Percentiles rank a stretch among this genome's conserved stretches.
Evolutionary conservation across 345 rosid species (phyloP).

Genomic region (Moringa oleifera): DNA sequence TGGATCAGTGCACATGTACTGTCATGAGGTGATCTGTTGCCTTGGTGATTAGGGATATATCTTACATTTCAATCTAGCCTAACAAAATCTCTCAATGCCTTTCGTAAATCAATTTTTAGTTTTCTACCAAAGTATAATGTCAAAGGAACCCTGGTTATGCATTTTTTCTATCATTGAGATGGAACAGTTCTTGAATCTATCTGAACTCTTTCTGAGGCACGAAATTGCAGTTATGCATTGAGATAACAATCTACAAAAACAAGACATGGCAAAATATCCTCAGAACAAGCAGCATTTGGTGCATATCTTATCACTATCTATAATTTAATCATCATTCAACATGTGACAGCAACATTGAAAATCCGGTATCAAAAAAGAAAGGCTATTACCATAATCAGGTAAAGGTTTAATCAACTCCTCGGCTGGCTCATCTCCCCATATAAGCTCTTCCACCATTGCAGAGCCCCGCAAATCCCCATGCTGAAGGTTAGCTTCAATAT

Average conservation of each 20-base stretch:
- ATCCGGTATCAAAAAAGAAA: conserved; percentile 1
- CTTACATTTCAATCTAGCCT: too few relatives aligned
- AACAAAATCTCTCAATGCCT: too few relatives aligned
- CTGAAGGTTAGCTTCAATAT: conserved; percentile 50
- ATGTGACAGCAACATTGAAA: not conserved
- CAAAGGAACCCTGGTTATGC: too few relatives aligned
- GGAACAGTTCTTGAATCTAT: too few relatives aligned
- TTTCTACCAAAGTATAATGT: too few relatives aligned
- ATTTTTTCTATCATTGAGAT: too few relatives aligned
- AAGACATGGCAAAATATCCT: not conserved
- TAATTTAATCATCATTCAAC: not conserved
- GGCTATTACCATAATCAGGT: conserved; percentile 64
- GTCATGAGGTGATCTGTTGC: too few relatives aligned
- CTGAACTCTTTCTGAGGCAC: too few relatives aligned
- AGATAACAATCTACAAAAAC: not conserved
- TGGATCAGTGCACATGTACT: too few relatives aligned
- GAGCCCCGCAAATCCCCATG: conserved; percentile 48
- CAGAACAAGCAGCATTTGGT: not conserved
- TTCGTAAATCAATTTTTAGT: too few relatives aligned
- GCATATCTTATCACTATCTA: not conserved
- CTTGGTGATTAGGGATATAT: too few relatives aligned
- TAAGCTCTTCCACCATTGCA: conserved; percentile 60
- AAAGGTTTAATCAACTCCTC: conserved; percentile 52
- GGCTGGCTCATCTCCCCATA: conserved; percentile 75
- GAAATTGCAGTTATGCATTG: not conserved